Base-by-base conservation (phyloP, 1,139 yeast species). In the Suhomyces terraborum region DNA sequence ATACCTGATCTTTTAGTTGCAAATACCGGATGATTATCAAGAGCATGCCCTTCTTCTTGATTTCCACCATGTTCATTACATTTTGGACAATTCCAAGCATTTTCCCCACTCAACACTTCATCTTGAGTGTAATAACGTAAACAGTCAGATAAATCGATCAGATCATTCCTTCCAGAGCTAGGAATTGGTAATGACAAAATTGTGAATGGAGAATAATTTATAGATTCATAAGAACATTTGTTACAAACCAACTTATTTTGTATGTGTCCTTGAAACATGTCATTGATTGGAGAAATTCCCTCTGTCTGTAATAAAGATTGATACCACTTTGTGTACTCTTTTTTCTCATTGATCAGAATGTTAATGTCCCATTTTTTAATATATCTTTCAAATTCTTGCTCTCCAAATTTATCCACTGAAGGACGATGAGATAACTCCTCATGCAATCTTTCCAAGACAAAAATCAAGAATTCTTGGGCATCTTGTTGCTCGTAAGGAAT, bases 401-500 rank as follows among this genome's bases (percentile, higher is more conserved):
- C 42, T 12, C 53, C 58, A 27, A 38, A 34, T 17, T 46, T 45
- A 12, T 50, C 54, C 16, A 29, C 17, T 2, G 33, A 63, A 59
- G 40, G 68, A 61, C 45, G 61, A 30, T 51, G 44, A 8, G 80
- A 69, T 39, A 80, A 54, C 50, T 85, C 94, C 48, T 83, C 88
- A 56, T 84, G 93, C 16, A 84, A 59, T 42, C 82, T 71, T 55
- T 84, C 91, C 45, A 85, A 61, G 8, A 84, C 53, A 49, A 82
- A 81, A 57, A 84, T 70, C 38, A 85, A 62, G 54, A 84, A 84
- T 51, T 85, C 94, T 46, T 84, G 88, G 2, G 91, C 81, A 59
- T 85, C 94, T 57, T 85, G 93, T 53, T 85, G 94, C 51, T 83
- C 87, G 48, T 71, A 62, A 0, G 91, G 91, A 8, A 84, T 82